phyloP scores from a whole-genome alignment of 192 early-diverging fungal species.

The Coemansia sp. region DNA sequence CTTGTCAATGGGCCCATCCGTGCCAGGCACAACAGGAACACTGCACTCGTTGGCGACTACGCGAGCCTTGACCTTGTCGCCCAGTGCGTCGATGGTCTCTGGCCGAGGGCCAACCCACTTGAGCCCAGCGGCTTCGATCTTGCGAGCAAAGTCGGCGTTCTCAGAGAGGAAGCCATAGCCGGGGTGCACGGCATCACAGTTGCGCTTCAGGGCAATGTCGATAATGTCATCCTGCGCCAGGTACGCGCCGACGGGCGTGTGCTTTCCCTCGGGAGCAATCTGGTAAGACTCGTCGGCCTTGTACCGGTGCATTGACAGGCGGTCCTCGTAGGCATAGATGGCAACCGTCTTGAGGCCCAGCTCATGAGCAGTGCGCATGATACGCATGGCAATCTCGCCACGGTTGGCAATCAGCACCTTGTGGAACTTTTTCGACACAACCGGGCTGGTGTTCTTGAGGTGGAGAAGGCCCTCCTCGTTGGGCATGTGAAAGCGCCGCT shows the following conservation, averaged over 20 bases:
- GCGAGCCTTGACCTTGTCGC: constrained; percentile 95
- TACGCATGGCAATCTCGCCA: constrained; percentile 90
- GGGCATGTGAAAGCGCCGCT: constrained; percentile 56
- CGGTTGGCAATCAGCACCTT: constrained; percentile 59
- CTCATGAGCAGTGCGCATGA: constrained; percentile 91
- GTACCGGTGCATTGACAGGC: constrained; percentile 89
- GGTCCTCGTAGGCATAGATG: constrained; percentile 89
- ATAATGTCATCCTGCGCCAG: constrained; percentile 92
- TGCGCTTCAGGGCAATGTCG: constrained; percentile 74
- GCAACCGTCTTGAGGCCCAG: constrained; percentile 86
- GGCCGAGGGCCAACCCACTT: constrained; percentile 87
- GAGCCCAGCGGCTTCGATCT: constrained; percentile 85
- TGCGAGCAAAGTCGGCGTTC: constrained; percentile 88
- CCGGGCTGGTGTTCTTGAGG: constrained; percentile 51
- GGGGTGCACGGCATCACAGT: constrained; percentile 88
- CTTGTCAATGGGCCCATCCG: constrained; percentile 77
- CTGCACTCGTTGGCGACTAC: constrained; percentile 73
- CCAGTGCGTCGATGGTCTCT: constrained; percentile 81
- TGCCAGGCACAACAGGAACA: constrained; percentile 93
- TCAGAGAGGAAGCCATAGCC: constrained; percentile 97
- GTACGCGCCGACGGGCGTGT: constrained; percentile 92
- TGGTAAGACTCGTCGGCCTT: constrained; percentile 97
- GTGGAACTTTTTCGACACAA: constrained; percentile 47
- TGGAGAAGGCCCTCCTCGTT: constrained; percentile 54
- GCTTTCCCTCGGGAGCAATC: constrained; percentile 75